These are phyloP conservation scores for Prunus persica DNA, from an alignment of 306 rosid species.

Conservation along the genomic window Prunus_persica_NCBIv2 NC_034009.1:45289001-45289500, in stretches of 20 bases:
- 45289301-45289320: neutral
- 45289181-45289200: neutral
- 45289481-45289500: neutral
- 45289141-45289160: neutral
- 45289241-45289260: neutral
- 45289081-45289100: conserved; percentile 78
- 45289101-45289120: conserved; percentile 70
- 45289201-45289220: neutral
- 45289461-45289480: neutral
- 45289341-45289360: neutral
- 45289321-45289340: neutral
- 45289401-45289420: neutral
- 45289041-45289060: conserved; percentile 78
- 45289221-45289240: neutral
- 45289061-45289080: conserved; percentile 95
- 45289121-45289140: conserved; percentile 6
- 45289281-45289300: neutral
- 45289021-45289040: conserved; percentile 81
- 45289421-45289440: neutral
- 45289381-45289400: neutral
- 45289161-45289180: neutral
- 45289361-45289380: neutral
- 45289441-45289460: neutral
- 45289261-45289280: neutral
- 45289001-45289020: conserved; percentile 70